Conservation (phyloP, 805 yeast species). For the Teunomyces stri region DNA sequence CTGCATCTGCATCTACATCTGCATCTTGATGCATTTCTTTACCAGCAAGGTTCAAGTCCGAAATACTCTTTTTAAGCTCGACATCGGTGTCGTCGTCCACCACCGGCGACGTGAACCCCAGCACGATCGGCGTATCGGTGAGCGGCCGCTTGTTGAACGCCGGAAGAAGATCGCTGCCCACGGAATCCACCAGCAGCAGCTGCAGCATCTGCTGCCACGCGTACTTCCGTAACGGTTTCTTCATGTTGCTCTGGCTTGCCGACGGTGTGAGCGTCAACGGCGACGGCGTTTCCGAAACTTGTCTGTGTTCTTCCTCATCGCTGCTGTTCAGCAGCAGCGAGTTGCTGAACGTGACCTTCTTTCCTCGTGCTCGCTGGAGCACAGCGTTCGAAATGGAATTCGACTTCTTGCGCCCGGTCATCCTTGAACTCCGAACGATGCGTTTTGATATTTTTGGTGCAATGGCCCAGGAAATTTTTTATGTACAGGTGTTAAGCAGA, state of each 20-base stretch:
- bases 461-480: background rate
- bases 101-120: conserved; percentile 55
- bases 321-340: conserved; percentile 8
- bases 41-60: conserved; percentile 39
- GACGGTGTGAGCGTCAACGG: conserved; percentile 3
- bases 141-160: conserved; percentile 69
- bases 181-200: conserved; percentile 2
- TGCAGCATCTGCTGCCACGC: background rate
- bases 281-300: background rate
- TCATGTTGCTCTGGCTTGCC: background rate
- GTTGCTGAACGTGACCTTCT: conserved; percentile 20
- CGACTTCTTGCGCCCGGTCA: conserved; percentile 12
- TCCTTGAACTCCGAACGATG: background rate
- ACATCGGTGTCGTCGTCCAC: conserved; percentile 26
- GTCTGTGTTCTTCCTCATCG: conserved; percentile 4
- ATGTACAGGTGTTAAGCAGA: background rate
- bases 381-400: conserved; percentile 25
- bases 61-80: conserved; percentile 31
- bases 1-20: conserved; percentile 1
- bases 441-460: background rate
- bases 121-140: conserved; percentile 70
- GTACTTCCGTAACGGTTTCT: conserved; percentile 3
- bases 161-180: conserved; percentile 30
- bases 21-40: background rate
- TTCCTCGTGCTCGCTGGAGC: conserved; percentile 19